Base-by-base conservation (phyloP, 208 protist species). In the Acanthamoeba divionensis region DNA sequence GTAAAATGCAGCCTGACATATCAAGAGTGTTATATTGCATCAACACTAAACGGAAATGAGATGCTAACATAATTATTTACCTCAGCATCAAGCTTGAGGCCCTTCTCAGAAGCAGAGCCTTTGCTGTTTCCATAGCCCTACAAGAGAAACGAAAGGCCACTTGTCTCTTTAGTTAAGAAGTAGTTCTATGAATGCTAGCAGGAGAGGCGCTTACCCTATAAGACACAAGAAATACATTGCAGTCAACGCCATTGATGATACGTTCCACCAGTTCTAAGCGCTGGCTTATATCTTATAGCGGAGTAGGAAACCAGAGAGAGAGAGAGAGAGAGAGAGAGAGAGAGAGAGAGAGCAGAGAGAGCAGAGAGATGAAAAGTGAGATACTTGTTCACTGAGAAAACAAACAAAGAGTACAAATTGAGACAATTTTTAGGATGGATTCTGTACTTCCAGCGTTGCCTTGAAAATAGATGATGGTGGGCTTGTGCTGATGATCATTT, bases 401-500 rank as follows among this genome's bases (percentile, higher is more conserved):
- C n/a, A n/a, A n/a, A n/a, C n/a, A n/a, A n/a, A n/a, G n/a, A n/a
- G n/a, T n/a, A n/a, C n/a, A n/a, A n/a, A n/a, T n/a, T n/a, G n/a
- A 15, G 6, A 36, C 0, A 15, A 69, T 12, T 45, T 0, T 0
- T 29, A 38, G 10, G 62, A 0, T 29, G 9, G 2, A 69, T 48
- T 18, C 71, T n/a, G 71, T 33, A 82, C 71, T 82, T 55, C 71
- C 71, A 5, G 71, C 71, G 47, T 82, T 82, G 71, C 71, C 71
- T 13, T 45, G 44, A 36, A 82, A 82, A 33, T 82, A 82, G 47
- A 82, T 82, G 47, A 82, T 2, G 13, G 71, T 82, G 47, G 71
- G 71, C 47, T 82, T 82, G 21, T 3, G 6, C 26, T 60, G 21
- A 26, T 82, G 41, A 36, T 82, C 71, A 4, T 41, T 21, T 31